Evolutionary conservation across 768 basidiomycete genomes (phyloP), one percentile per base, ranked within the genome.

Genomic region (Boletus subparvulus): DNA sequence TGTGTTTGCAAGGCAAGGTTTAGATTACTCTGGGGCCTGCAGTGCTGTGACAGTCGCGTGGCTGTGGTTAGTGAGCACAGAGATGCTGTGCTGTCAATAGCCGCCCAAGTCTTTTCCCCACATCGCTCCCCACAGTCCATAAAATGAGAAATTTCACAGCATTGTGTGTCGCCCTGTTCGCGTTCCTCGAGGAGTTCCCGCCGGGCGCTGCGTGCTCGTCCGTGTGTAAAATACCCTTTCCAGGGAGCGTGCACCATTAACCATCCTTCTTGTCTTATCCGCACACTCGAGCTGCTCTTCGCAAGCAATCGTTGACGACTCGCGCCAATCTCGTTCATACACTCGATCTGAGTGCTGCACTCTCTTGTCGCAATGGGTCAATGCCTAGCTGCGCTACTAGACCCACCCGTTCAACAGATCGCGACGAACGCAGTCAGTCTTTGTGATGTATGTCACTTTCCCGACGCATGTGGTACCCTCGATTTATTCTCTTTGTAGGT

Each of bases 231-330:
- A 39, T 50, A 60, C 37, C 55, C 51, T 40, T 42, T 42, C 47
- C 55, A 6, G 39, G 84, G 84, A 52, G 35, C 21, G 41, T 32
- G 36, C 26, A 54, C 48, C 53, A 54, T 50, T 50, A 59, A 73
- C 68, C 64, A 79, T 77, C 71, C 79, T 79, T 58, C 80, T 80
- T 61, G 67, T 70, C 82, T 67, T 78, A 64, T 73, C 68, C 71
- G 44, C 64, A 55, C 11, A 52, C 48, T 63, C 48, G 14, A 65
- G 35, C 47, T 44, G 62, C 67, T 73, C 72, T 70, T 58, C 69
- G 70, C 56, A 69, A 74, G 66, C 61, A 48, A 63, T 50, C 51
- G 13, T 40, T 55, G 40, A 60, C 55, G 24, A 50, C 44, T 40
- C 48, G 30, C 40, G 12, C 26, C 32, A 37, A 52, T 56, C 56